A percentile compares a stretch with the other conserved stretches of the same genome.
Conservation (phyloP, 768 basidiomycete genomes). For the Rhodotorula taiwanensis region DNA sequence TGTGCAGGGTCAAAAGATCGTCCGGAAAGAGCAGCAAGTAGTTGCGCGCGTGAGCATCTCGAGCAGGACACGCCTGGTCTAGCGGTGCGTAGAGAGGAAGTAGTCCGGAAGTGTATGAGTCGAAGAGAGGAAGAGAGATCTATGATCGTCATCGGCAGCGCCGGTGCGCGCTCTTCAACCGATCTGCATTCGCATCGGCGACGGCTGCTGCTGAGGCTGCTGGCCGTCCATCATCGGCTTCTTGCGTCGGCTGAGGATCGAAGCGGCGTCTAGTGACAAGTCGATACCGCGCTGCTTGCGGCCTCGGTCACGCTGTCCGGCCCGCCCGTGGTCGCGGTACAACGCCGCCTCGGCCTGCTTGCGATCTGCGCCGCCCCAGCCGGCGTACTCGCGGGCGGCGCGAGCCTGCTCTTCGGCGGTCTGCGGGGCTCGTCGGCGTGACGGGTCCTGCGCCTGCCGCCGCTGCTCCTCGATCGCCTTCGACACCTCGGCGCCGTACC, state of each 20-base stretch:
- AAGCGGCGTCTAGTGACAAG: constrained; percentile 49
- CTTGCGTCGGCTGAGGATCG: constrained; percentile 63
- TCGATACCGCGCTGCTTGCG: constrained; percentile 23
- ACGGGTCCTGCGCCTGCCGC: constrained; percentile 43
- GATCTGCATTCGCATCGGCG: constrained; percentile 23
- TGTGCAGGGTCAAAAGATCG: too few species aligned
- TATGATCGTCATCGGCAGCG: too few species aligned
- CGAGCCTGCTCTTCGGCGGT: constrained; percentile 36
- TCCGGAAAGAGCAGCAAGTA: too few species aligned
- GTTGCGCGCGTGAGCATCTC: too few species aligned
- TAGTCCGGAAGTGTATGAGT: background rate
- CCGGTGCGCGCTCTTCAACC: constrained; percentile 5
- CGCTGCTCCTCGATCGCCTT: constrained; percentile 47
- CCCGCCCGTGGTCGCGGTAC: constrained; percentile 56
- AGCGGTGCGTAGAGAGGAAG: background rate
- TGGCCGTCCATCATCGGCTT: background rate
- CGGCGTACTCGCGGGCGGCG: constrained; percentile 44
- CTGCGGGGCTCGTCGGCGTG: constrained; percentile 36
- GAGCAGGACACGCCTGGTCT: too few species aligned
- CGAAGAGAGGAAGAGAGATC: too few species aligned
- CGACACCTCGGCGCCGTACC: constrained; percentile 48
- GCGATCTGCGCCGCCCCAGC: constrained; percentile 49
- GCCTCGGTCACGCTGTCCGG: constrained; percentile 63
- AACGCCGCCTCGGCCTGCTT: constrained; percentile 48
- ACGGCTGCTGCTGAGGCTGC: too few species aligned